phyloP scores from a whole-genome alignment of 371 early-diverging fungal genomes.

The Nematocida sp. region DNA sequence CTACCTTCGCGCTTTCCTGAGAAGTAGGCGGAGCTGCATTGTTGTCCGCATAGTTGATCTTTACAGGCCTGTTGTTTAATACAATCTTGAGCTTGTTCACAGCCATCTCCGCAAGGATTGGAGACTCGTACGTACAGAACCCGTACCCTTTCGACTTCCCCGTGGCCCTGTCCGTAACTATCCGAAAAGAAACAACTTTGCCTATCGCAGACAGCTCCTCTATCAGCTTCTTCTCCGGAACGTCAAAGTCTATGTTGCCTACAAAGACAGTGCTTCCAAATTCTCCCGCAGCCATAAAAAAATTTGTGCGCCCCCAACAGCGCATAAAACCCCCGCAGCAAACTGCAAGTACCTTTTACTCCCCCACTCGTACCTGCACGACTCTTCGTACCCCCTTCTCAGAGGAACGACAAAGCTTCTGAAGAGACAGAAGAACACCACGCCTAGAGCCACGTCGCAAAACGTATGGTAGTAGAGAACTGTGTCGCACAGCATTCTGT shows the following conservation, averaged over 20 bases:
- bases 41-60: slow-evolving; percentile 66
- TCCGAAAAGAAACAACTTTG: slow-evolving; percentile 62
- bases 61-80: slow-evolving; percentile 64
- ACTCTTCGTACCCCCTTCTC: background rate
- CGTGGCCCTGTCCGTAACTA: slow-evolving; percentile 64
- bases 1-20: slow-evolving; percentile 45
- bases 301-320: background rate
- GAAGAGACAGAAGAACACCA: slow-evolving; percentile 20
- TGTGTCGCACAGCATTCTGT: slow-evolving; percentile 9
- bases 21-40: slow-evolving; percentile 53
- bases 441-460: slow-evolving; percentile 24
- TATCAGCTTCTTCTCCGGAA: slow-evolving; percentile 63
- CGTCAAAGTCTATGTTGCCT: slow-evolving; percentile 66
- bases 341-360: background rate
- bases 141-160: slow-evolving; percentile 66
- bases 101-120: slow-evolving; percentile 64
- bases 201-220: slow-evolving; percentile 65
- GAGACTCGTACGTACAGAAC: slow-evolving; percentile 66
- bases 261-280: slow-evolving; percentile 65
- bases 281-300: slow-evolving; percentile 21
- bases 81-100: slow-evolving; percentile 63
- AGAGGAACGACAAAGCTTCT: slow-evolving; percentile 17
- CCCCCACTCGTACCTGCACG: slow-evolving; percentile 30
- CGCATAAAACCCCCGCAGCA: background rate
- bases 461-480: slow-evolving; percentile 41